A percentile compares a stretch with the other conserved stretches of the same genome.
Conservation (phyloP, 140 eudicot genomes). For the Cichorium intybus region DNA sequence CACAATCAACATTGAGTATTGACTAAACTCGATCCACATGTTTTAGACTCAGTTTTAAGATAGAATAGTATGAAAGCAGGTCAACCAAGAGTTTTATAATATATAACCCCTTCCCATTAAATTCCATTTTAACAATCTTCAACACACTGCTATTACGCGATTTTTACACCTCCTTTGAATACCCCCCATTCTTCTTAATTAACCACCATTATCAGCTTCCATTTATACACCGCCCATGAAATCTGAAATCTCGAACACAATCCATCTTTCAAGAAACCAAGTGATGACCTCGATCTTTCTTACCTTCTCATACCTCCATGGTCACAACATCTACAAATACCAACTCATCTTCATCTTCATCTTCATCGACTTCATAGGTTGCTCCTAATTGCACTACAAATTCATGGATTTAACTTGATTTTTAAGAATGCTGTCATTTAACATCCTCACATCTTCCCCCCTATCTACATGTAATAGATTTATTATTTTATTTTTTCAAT, state of each 20-base stretch:
- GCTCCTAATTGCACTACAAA: no score
- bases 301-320: not conserved
- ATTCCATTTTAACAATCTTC: not conserved
- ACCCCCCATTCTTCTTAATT: not conserved
- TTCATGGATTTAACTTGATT: no score
- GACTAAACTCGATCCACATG: slow-evolving; percentile 22
- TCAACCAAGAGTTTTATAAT: slow-evolving; percentile 14
- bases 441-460: no score
- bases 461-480: no score
- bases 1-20: slow-evolving; percentile 19
- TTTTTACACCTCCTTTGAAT: slow-evolving; percentile 15
- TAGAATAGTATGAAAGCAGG: not conserved
- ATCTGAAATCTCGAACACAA: not conserved
- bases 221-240: not conserved
- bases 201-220: not conserved
- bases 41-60: not conserved
- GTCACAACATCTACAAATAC: slow-evolving; percentile 16
- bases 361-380: no score
- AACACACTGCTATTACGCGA: slow-evolving; percentile 39
- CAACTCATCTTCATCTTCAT: no score
- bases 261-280: no score
- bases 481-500: no score
- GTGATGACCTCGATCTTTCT: slow-evolving; percentile 1
- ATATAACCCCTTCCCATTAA: not conserved
- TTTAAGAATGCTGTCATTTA: no score